Evolutionary conservation across 768 basidiomycete species (phyloP), one percentile per base, ranked within the genome.

Genomic region (Leccinum sublutescens): DNA sequence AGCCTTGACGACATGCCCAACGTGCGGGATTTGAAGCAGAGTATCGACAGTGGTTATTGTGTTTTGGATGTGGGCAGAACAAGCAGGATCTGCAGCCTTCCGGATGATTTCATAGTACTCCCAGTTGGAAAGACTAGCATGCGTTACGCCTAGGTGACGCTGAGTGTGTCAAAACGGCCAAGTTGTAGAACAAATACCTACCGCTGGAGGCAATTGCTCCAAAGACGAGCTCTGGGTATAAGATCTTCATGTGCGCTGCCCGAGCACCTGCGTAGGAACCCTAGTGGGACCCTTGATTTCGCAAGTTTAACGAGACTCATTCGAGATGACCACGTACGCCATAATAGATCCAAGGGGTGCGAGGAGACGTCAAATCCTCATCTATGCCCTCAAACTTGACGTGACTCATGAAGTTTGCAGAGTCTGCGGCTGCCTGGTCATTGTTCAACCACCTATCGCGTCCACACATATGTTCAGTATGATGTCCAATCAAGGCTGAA

Each of bases 241-340:
- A 79, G 33, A 92, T 76, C 56, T 83, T 85, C 89, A 96, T 93
- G 67, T 96, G 92, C 0, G 95, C 95, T 0, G 94, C 88, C 12
- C 95, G 86, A 8, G 95, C 95, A 60, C 95, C 95, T 10, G 94
- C 94, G 64, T 96, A 96, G 1, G 91, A 94, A 8, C 91, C 89
- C 88, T 89, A 21, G 27, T 21, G 64, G 5, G 43, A 62, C 29
- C 10, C 3, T 62, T 34, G 62, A 47, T 34, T 54, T 27, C n/a
- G 0, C 11, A 38, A 15, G 40, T 4, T 21, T 17, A n/a, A 50
- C 8, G 54, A 31, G 38, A n/a, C 27, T 21, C 12, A 38, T 1
- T 23, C 19, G 50, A 54, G 59, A 25, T 54, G 23, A 61, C 65
- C 17, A 60, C 84, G 45, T 71, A 93, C 95, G 14, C 96, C 96